Conservation (phyloP, 2,329 filamentous ascomycete species). For the Xylariaceae sp. region DNA sequence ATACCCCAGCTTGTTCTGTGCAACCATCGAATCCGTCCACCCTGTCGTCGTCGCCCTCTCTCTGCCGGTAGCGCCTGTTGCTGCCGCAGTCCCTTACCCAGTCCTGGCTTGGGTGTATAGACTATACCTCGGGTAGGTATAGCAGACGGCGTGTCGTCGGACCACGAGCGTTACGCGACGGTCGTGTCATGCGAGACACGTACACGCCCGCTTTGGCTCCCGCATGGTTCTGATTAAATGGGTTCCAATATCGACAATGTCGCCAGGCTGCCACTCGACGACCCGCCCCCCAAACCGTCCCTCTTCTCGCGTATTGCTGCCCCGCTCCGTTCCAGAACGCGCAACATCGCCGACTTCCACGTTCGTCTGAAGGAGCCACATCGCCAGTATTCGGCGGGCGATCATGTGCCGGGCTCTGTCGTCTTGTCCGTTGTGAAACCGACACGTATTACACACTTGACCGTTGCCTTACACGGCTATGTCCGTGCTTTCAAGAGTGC, state of each 20-base stretch:
- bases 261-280: constrained; percentile 34
- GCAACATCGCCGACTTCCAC: constrained; percentile 72
- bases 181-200: constrained; percentile 30
- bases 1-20: background rate
- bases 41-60: background rate
- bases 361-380: constrained; percentile 73
- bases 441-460: constrained; percentile 72
- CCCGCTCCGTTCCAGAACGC: constrained; percentile 47
- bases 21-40: background rate
- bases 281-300: constrained; percentile 37
- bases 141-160: background rate
- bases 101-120: background rate
- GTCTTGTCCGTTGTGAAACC: constrained; percentile 69
- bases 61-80: background rate
- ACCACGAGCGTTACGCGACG: constrained; percentile 9
- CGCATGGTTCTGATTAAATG: constrained; percentile 37
- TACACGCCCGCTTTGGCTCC: constrained; percentile 12
- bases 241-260: constrained; percentile 38
- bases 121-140: background rate
- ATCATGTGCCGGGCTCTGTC: constrained; percentile 67
- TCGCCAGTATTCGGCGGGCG: constrained; percentile 69
- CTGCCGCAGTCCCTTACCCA: background rate
- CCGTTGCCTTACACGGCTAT: constrained; percentile 71
- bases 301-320: constrained; percentile 50
- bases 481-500: constrained; percentile 73